Base-by-base conservation (phyloP, 768 basidiomycete species). In the Podaxis mareebaensis region DNA sequence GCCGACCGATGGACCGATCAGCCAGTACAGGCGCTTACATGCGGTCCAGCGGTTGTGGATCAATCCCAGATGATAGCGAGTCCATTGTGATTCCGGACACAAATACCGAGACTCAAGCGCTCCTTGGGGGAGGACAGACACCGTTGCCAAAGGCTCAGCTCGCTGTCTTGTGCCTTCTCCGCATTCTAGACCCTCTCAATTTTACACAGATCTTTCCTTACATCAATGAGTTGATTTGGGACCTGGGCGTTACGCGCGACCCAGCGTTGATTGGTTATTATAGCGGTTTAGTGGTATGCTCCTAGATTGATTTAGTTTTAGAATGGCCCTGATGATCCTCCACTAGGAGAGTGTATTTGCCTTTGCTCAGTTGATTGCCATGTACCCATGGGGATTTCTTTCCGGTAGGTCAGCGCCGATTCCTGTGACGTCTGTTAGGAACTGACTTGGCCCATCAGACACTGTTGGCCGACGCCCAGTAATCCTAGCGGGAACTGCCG, bases 121-220 rank as follows among this genome's bases (percentile, higher is more conserved):
- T 51, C 12, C 20, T 63, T 54, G 15, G 11, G 30, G 40, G 42
- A 44, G 54, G 30, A 42, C 11, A 22, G 22, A 55, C 67, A 3
- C 64, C 64, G 15, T 61, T 74, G 24, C 67, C 71, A 12, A 69
- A 65, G 54, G 40, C 73, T 4, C 84, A 88, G 71, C 76, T 88
- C 5, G 76, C 78, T 10, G 76, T 83, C 6, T 70, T 89, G 11
- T 89, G 86, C 67, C 69, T 77, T 48, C 78, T 86, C 58, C 76
- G 86, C 53, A 70, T 85, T 22, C 75, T 84, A 58, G 87, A 88
- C 61, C 85, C 87, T 5, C 77, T 89, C 66, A 78, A 78, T 24
- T 87, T 85, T 74, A 83, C 85, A 0, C 85, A 89, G 70, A 83
- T 89, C 54, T 85, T 85, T 64, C 88, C 88, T 60, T 90, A 88